Evolutionary conservation across 257 asterid genomes (phyloP).

Genomic region (Mitragyna speciosa): DNA sequence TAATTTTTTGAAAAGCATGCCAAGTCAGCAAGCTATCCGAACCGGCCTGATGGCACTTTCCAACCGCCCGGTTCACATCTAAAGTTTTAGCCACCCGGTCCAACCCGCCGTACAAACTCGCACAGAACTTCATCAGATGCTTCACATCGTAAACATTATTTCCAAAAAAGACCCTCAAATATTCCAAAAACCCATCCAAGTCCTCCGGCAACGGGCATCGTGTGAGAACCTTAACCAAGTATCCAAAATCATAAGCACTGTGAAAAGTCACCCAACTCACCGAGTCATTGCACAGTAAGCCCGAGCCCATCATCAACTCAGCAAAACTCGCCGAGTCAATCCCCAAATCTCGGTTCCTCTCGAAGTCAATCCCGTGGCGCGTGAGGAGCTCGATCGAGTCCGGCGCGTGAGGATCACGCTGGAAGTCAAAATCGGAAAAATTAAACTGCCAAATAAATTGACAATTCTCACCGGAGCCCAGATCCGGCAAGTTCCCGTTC

Average conservation of each 20-base stretch:
- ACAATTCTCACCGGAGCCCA: conserved; percentile 32
- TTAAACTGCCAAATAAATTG: conserved; percentile 79
- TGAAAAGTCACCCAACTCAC: conserved; percentile 77
- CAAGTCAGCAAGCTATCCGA: conserved; percentile 76
- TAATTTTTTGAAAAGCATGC: conserved; percentile 66
- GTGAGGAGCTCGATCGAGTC: conserved; percentile 57
- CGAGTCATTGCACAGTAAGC: conserved; percentile 50
- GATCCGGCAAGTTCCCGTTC: conserved; percentile 64
- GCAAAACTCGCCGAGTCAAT: conserved; percentile 56
- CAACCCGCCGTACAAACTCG: conserved; percentile 59
- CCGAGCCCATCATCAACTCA: conserved; percentile 61
- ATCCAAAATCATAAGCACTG: conserved; percentile 76
- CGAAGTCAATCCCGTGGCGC: conserved; percentile 59
- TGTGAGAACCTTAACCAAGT: conserved; percentile 59
- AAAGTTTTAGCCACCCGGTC: conserved; percentile 62
- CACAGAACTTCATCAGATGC: conserved; percentile 55
- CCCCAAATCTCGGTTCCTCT: conserved; percentile 40
- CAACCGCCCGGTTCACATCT: conserved; percentile 66
- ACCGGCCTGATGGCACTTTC: conserved; percentile 74
- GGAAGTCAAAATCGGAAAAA: conserved; percentile 65
- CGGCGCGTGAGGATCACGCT: conserved; percentile 62
- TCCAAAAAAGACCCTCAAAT: conserved; percentile 51
- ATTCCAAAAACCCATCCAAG: conserved; percentile 43
- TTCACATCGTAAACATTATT: conserved; percentile 59
- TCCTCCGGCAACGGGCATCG: conserved; percentile 52